Conservation (phyloP, 2,329 filamentous ascomycete species). For the Ceratocystis variospora region DNA sequence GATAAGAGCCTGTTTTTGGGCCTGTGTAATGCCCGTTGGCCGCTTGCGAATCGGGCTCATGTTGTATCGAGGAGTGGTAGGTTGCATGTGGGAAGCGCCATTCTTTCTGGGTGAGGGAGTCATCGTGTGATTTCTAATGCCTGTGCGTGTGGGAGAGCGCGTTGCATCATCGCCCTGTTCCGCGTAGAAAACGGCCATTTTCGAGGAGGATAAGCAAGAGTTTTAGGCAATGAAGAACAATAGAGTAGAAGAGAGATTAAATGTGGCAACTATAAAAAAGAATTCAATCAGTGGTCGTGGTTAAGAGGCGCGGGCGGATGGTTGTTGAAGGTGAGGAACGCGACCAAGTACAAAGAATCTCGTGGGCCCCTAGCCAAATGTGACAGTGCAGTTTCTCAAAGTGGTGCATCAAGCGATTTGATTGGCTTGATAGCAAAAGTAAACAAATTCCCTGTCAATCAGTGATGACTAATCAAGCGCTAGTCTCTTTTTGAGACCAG, state of each 20-base stretch:
- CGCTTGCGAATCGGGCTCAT: conserved; percentile 51
- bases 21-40: conserved; percentile 46
- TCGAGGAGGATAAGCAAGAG: conserved; percentile 12
- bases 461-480: background rate
- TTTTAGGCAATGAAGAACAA: background rate
- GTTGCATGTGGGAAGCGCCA: conserved; percentile 19
- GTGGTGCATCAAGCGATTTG: conserved; percentile 10
- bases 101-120: conserved; percentile 26
- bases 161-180: conserved; percentile 23
- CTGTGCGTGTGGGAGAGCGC: conserved; percentile 24
- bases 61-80: conserved; percentile 29
- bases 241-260: too few relatives aligned
- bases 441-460: conserved; percentile 10
- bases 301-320: background rate
- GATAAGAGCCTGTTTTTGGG: conserved; percentile 74
- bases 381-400: conserved; percentile 14
- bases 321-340: background rate
- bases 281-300: background rate
- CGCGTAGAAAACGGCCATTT: conserved; percentile 36
- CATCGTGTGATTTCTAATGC: conserved; percentile 28
- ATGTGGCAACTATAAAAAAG: background rate
- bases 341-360: background rate
- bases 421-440: conserved; percentile 15
- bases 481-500: background rate
- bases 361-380: background rate